Conservation (phyloP, 257 asterid species). For the Voacanga thouarsii region DNA sequence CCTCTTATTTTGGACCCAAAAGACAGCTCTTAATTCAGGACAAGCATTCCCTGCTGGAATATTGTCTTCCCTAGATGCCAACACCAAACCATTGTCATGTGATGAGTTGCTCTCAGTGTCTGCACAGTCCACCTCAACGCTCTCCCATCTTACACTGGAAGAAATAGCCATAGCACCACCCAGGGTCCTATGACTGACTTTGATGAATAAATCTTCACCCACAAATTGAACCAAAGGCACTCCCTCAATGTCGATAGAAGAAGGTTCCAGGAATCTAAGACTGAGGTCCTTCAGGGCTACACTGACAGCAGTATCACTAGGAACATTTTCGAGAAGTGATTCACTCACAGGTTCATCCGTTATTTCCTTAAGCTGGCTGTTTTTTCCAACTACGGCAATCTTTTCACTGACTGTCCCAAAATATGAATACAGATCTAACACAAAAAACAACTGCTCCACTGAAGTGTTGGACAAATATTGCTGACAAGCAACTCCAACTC, state of each 20-base stretch:
- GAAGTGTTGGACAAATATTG: slow-evolving; percentile 81
- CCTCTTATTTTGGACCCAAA: slow-evolving; percentile 83
- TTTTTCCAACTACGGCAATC: slow-evolving; percentile 57
- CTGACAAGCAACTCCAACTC: slow-evolving; percentile 86
- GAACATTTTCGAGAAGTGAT: slow-evolving; percentile 54
- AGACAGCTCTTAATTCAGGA: slow-evolving; percentile 65
- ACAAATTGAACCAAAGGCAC: slow-evolving; percentile 71
- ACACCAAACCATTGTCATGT: slow-evolving; percentile 35
- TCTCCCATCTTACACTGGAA: slow-evolving; percentile 77
- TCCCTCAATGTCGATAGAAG: slow-evolving; percentile 45
- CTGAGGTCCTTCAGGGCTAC: slow-evolving; percentile 62
- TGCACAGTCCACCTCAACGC: slow-evolving; percentile 75
- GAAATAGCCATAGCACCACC: slow-evolving; percentile 96
- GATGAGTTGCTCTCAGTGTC: slow-evolving; percentile 46
- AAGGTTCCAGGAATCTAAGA: slow-evolving; percentile 77
- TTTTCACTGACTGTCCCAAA: slow-evolving; percentile 77
- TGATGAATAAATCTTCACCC: slow-evolving; percentile 66
- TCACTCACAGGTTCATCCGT: slow-evolving; percentile 48
- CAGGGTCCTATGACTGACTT: slow-evolving; percentile 77
- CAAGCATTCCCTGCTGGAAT: slow-evolving; percentile 35
- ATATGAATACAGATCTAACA: slow-evolving; percentile 73
- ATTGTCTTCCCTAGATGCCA: slow-evolving; percentile 24
- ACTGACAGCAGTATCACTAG: slow-evolving; percentile 83
- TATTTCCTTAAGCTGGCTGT: slow-evolving; percentile 34
- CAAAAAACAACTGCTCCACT: slow-evolving; percentile 85